Evolutionary conservation across 2,329 filamentous ascomycete genomes (phyloP).

Genomic region (Epichloe typhina): DNA sequence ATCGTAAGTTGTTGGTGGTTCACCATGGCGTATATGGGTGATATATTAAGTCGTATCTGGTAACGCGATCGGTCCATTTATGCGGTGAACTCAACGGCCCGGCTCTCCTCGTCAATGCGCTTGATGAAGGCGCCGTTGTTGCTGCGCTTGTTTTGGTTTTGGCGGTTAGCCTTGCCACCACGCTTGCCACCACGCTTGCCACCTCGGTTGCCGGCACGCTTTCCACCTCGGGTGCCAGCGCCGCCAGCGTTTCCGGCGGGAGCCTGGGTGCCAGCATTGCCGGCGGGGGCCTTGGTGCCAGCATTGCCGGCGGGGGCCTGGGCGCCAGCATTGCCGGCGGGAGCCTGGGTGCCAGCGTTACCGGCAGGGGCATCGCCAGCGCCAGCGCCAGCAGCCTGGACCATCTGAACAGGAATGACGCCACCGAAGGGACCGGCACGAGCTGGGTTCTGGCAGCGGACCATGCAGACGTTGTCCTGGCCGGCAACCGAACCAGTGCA

Average conservation of each 20-base stretch:
- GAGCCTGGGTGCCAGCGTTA: neutral
- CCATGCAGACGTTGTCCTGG: slow-evolving; percentile 46
- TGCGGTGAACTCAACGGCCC: slow-evolving; percentile 8
- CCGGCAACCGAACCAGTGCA: slow-evolving; percentile 50
- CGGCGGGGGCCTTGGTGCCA: neutral
- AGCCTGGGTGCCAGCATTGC: neutral
- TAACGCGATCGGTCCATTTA: slow-evolving; percentile 1
- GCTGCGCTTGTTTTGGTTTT: slow-evolving; percentile 1
- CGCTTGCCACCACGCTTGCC: neutral
- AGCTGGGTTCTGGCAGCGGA: slow-evolving; percentile 48
- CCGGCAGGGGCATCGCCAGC: neutral
- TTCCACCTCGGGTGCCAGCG: neutral
- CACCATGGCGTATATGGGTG: neutral
- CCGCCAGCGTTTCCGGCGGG: neutral
- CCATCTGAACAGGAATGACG: slow-evolving; percentile 6
- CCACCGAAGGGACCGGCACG: slow-evolving; percentile 12
- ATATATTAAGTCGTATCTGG: neutral
- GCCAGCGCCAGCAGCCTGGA: neutral
- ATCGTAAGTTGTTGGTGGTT: neutral
- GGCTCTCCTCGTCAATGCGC: slow-evolving; percentile 4
- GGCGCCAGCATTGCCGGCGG: neutral
- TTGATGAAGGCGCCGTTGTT: slow-evolving; percentile 4
- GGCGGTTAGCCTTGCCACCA: neutral
- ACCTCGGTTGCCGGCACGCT: neutral
- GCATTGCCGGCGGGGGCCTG: neutral